A percentile compares a stretch with the other conserved stretches of the same genome.
Evolutionary conservation across 148 eudicot genomes (phyloP).

Genomic region (Cornus kousa): DNA sequence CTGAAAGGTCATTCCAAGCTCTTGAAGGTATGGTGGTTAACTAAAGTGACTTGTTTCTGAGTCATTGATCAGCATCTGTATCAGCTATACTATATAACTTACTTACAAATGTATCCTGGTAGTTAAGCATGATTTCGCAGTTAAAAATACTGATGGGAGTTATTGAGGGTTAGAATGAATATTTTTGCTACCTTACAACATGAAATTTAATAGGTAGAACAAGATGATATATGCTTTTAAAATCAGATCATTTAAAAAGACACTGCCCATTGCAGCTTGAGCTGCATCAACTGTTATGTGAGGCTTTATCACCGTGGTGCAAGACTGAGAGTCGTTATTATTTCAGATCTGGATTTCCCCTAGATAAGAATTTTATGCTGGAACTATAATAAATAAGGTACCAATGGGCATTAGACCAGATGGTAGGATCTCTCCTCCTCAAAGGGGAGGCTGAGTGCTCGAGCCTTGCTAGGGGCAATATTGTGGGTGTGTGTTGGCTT

Average conservation of each 20-base stretch:
- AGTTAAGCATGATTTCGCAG: background rate
- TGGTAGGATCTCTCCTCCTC: too few relatives aligned
- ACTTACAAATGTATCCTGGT: too few relatives aligned
- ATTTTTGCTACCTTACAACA: background rate
- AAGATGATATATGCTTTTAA: background rate
- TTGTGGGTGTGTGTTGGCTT: too few relatives aligned
- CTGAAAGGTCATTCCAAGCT: slow-evolving; percentile 69
- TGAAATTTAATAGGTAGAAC: background rate
- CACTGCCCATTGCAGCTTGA: background rate
- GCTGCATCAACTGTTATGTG: background rate
- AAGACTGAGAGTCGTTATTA: background rate
- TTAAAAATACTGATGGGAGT: background rate
- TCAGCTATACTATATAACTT: background rate
- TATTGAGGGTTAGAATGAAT: background rate
- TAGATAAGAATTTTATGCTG: too few relatives aligned
- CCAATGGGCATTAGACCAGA: too few relatives aligned
- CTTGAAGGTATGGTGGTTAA: slow-evolving; percentile 56
- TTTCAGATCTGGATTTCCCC: too few relatives aligned
- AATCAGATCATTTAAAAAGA: background rate
- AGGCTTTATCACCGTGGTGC: background rate
- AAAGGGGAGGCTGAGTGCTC: too few relatives aligned
- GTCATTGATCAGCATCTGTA: background rate
- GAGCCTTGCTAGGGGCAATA: too few relatives aligned
- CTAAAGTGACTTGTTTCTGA: slow-evolving; percentile 1
- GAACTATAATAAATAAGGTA: too few relatives aligned